Conservation (phyloP, 2,329 filamentous ascomycete species). For the Ceratocystiopsis minuta region DNA sequence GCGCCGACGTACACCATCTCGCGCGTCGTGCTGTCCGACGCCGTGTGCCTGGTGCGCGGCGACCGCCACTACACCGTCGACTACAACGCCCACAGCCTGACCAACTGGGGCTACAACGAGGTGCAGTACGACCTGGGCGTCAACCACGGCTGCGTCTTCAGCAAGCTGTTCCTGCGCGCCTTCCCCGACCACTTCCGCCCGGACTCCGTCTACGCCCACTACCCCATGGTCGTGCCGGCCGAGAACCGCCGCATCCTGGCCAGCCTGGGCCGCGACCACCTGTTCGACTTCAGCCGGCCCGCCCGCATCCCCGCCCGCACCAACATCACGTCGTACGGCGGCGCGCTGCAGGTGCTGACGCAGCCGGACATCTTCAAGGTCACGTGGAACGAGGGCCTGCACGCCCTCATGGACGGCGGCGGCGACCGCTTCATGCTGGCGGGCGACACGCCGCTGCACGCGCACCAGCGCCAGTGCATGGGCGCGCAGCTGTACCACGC, state of each 20-base stretch:
- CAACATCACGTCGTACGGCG: constrained; percentile 41
- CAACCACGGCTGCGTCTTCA: constrained; percentile 69
- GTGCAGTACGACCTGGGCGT: constrained; percentile 52
- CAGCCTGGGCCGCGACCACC: constrained; percentile 44
- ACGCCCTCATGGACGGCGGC: constrained; percentile 39
- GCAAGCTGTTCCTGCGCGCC: constrained; percentile 64
- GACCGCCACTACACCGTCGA: constrained; percentile 68
- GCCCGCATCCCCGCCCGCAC: constrained; percentile 29
- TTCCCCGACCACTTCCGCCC: constrained; percentile 65
- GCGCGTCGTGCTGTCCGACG: constrained; percentile 59
- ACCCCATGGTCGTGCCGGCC: constrained; percentile 49
- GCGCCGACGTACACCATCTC: constrained; percentile 61
- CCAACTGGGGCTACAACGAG: constrained; percentile 70
- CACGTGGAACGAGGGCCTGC: constrained; percentile 44
- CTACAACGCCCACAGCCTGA: constrained; percentile 55
- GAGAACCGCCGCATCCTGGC: constrained; percentile 58
- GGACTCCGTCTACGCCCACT: constrained; percentile 69
- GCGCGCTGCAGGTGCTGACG: constrained; percentile 42
- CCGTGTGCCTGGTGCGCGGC: constrained; percentile 59
- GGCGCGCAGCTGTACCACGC: constrained; percentile 40
- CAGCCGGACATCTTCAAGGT: constrained; percentile 44
- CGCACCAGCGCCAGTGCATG: constrained; percentile 33
- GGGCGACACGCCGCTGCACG: constrained; percentile 29
- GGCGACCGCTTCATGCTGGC: constrained; percentile 39
- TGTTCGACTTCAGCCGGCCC: constrained; percentile 54